phyloP scores from a whole-genome alignment of 2,329 filamentous ascomycete genomes.

The Fusarium fujikuroi region DNA sequence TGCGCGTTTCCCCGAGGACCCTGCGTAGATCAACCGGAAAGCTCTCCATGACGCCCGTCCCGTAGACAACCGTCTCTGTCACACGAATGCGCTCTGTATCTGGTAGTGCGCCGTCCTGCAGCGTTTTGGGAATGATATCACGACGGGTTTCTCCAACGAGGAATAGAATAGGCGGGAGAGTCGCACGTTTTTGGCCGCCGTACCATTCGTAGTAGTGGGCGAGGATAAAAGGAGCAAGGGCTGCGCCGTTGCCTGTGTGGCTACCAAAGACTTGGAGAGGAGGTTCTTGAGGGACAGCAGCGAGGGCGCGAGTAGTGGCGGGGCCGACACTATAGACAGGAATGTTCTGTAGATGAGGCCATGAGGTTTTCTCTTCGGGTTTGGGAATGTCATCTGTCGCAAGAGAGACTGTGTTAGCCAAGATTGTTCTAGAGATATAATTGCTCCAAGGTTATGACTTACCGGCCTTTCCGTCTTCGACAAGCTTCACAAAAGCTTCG shows the following conservation, averaged over 20 bases:
- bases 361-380: slow-evolving; percentile 41
- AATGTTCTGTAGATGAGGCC: slow-evolving; percentile 67
- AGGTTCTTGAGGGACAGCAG: slow-evolving; percentile 61
- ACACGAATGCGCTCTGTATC: slow-evolving; percentile 68
- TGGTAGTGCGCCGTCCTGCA: slow-evolving; percentile 69
- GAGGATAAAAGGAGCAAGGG: slow-evolving; percentile 80
- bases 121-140: slow-evolving; percentile 86
- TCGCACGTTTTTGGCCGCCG: slow-evolving; percentile 48
- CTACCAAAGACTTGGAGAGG: slow-evolving; percentile 76
- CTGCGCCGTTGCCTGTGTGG: slow-evolving; percentile 86
- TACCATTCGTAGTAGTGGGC: slow-evolving; percentile 75
- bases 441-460: background rate
- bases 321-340: slow-evolving; percentile 83
- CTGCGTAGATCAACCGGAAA: slow-evolving; percentile 75
- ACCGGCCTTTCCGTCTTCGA: slow-evolving; percentile 62
- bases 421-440: background rate
- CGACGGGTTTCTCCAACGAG: slow-evolving; percentile 89
- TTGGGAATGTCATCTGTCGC: slow-evolving; percentile 24
- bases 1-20: slow-evolving; percentile 59
- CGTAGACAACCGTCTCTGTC: slow-evolving; percentile 85
- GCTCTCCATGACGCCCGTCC: slow-evolving; percentile 82
- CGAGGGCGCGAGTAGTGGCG: slow-evolving; percentile 80
- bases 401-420: background rate
- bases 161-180: slow-evolving; percentile 78
- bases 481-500: slow-evolving; percentile 76